Evolutionary conservation across 2,329 filamentous ascomycete species (phyloP), one percentile per base, ranked within the genome.

Genomic region (Alternaria infectoria): DNA sequence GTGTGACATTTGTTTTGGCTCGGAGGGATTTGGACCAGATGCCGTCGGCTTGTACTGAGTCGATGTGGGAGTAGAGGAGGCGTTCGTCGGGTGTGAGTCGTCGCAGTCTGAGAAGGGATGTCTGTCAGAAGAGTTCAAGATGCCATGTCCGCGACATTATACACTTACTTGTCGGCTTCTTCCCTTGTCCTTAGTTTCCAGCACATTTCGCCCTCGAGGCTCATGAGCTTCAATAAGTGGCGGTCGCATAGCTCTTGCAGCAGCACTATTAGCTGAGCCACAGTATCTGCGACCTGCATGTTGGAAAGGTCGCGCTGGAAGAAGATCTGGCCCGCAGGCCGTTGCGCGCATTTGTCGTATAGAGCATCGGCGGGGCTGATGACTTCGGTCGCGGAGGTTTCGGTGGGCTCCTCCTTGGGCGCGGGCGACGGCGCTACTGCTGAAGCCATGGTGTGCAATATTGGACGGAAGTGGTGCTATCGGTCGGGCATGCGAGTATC

Each of bases 1-100:
- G 92, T 82, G 97, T 93, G 78, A 97, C 88, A 80, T 93, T 91
- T 61, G 93, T 90, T 64, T 90, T 89, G 70, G 86, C 86, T 79
- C 94, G 92, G 71, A 99, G 90, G 13, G 89, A 91, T 77, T 93
- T 93, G 65, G 91, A 91, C 96, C 96, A 99, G 74, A 97, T 93
- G 64, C 95, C 96, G 73, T 93, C 91, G 68, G 88, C 87, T 67
- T 91, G 92, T 28, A 92, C 90, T 71, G 92, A 90, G 81, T 98
- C 95, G 76, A 99, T 95, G 72, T 93, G 88, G 69, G 90, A 89
- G 85, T 96, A 98, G 25, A 98, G 91, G 76, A 97, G 86, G 75
- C 89, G 88, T 81, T 98, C 95, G 74, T 95, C 89, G 64, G 88
- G 79, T 62, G 79, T 85, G 60, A 89, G 81, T 59, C 81, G 81